Evolutionary conservation across 768 basidiomycete genomes (phyloP).

Genomic region (Thelephora aurantiotincta): DNA sequence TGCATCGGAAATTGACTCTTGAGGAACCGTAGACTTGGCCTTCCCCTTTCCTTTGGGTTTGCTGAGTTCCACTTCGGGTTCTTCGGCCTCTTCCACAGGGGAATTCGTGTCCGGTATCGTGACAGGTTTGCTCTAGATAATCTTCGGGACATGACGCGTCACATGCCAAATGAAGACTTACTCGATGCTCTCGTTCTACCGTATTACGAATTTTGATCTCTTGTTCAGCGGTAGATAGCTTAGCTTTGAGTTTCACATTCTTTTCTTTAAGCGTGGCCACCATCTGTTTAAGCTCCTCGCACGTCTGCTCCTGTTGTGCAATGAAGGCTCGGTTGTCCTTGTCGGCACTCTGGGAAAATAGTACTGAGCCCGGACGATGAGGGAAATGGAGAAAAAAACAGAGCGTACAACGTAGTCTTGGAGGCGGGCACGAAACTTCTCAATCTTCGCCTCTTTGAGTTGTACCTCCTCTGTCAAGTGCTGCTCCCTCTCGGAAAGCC

Average conservation of each 20-base stretch:
- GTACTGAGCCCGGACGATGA: not conserved
- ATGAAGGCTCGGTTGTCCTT: no score
- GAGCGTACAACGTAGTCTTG: slow-evolving; percentile 12
- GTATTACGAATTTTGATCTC: not conserved
- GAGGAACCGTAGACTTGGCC: slow-evolving; percentile 2
- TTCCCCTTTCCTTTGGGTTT: slow-evolving; percentile 5
- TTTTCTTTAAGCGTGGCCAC: slow-evolving; percentile 24
- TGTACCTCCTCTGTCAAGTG: slow-evolving; percentile 16
- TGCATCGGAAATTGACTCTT: slow-evolving; percentile 1
- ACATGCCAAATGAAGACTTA: slow-evolving; percentile 9
- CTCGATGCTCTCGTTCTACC: slow-evolving; percentile 27
- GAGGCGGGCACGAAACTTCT: slow-evolving; percentile 13
- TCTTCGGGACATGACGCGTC: no score
- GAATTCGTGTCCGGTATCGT: no score
- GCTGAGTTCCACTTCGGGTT: not conserved
- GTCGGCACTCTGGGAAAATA: not conserved
- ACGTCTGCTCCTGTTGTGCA: slow-evolving; percentile 11
- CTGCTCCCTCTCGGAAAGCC: slow-evolving; percentile 17
- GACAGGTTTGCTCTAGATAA: no score
- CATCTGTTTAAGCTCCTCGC: slow-evolving; percentile 29
- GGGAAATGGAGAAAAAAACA: slow-evolving; percentile 1
- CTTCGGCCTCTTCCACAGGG: not conserved
- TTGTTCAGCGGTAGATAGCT: not conserved
- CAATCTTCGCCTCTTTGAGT: slow-evolving; percentile 14
- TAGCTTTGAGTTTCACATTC: slow-evolving; percentile 12